Evolutionary conservation across 306 rosid species (phyloP).

Genomic region (Albizia julibrissin): DNA sequence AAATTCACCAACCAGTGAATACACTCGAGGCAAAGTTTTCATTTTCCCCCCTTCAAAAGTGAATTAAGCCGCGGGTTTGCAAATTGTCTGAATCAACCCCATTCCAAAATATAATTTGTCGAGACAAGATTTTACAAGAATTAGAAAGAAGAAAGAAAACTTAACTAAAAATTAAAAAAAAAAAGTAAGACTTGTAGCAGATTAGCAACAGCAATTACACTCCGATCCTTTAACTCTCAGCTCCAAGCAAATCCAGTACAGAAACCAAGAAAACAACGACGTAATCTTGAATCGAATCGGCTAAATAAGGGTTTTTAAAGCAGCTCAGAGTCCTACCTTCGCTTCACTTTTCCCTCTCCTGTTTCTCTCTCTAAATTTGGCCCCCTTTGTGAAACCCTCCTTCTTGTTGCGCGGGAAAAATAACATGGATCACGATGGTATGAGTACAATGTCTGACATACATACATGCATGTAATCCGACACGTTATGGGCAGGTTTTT

Average conservation of each 20-base stretch:
- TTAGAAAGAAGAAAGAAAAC: background rate
- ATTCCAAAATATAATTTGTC: background rate
- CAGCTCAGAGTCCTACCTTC: slow-evolving; percentile 8
- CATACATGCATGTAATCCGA: background rate
- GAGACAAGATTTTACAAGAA: background rate
- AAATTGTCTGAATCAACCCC: background rate
- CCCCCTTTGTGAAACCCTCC: background rate
- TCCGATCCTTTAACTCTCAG: slow-evolving; percentile 1
- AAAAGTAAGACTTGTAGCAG: background rate
- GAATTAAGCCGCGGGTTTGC: background rate
- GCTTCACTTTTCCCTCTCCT: background rate
- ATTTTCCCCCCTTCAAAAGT: background rate
- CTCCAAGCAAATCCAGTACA: background rate
- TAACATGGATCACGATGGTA: slow-evolving; percentile 8
- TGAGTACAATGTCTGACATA: background rate
- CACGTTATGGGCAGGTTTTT: background rate
- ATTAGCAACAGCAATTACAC: background rate
- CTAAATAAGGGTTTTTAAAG: background rate
- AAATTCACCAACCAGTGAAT: background rate
- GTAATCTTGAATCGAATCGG: slow-evolving; percentile 16
- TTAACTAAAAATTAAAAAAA: background rate
- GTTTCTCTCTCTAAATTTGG: slow-evolving; percentile 18
- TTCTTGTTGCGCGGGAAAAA: slow-evolving; percentile 28
- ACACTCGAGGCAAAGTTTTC: background rate
- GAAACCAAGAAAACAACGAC: background rate